These are phyloP conservation scores for Avena eriantha DNA, from an alignment of 176 grass and related monocot genomes.

Conservation along the genomic window DNA sequence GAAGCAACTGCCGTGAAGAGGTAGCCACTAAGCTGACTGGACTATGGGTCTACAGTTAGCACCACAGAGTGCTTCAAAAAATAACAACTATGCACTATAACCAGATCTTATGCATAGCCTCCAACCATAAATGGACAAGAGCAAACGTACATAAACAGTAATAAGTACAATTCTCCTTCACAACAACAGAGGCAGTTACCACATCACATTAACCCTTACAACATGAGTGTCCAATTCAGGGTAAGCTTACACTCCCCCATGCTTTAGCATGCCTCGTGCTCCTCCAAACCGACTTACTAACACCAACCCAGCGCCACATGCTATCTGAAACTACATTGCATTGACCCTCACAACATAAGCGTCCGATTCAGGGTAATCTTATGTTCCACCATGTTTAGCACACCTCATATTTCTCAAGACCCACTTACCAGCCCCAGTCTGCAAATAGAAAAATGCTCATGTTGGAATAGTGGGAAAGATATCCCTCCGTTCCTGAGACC, in stretches of 20 bases:
- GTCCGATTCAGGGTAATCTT: background rate
- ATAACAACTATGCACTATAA: slow-evolving; percentile 4
- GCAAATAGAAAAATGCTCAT: background rate
- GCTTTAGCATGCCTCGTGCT: slow-evolving; percentile 12
- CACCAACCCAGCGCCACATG: background rate
- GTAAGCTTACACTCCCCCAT: background rate
- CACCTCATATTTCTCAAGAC: slow-evolving; percentile 20
- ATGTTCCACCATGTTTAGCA: background rate
- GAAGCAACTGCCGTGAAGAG: background rate
- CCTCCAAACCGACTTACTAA: background rate
- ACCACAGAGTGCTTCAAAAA: background rate
- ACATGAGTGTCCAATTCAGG: background rate
- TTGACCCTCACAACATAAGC: background rate
- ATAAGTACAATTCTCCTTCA: background rate
- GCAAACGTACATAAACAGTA: background rate
- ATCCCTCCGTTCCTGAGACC: background rate
- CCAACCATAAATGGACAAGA: slow-evolving; percentile 14
- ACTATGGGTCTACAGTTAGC: background rate
- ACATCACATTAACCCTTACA: background rate
- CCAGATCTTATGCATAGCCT: background rate
- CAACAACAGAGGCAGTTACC: background rate
- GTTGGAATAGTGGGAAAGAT: background rate
- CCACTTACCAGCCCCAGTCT: background rate
- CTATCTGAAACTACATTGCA: background rate
- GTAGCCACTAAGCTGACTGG: background rate